Evolutionary conservation across 441 rosid species (phyloP).

Genomic region (Biscutella auriculata): DNA sequence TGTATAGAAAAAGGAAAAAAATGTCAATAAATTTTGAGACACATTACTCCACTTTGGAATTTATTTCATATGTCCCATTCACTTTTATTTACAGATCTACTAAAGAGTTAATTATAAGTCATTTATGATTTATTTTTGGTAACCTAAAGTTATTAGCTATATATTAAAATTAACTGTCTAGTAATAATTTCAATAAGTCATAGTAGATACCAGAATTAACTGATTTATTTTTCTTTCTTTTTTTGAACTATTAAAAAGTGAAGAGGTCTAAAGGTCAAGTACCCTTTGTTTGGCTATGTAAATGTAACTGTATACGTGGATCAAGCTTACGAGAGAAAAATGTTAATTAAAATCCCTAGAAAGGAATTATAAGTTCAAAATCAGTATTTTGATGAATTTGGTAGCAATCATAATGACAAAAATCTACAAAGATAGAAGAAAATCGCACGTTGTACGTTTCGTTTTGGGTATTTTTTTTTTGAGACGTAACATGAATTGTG

Average conservation of each 20-base stretch:
- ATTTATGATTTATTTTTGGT: neutral
- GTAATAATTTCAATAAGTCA: neutral
- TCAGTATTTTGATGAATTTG: neutral
- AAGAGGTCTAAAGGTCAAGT: conserved; percentile 2
- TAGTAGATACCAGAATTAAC: neutral
- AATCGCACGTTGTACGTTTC: conserved; percentile 9
- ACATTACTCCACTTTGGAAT: neutral
- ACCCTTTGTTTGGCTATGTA: no score
- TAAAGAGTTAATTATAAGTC: neutral
- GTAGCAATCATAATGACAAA: neutral
- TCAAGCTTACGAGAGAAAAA: neutral
- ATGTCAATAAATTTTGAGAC: neutral
- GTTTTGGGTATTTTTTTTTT: neutral
- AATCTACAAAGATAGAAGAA: neutral
- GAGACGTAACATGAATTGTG: conserved; percentile 18
- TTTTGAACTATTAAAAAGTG: neutral
- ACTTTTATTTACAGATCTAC: neutral
- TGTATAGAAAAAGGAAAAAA: neutral
- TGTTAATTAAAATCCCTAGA: neutral
- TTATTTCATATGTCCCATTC: neutral
- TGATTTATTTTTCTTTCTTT: no score
- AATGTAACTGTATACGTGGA: no score
- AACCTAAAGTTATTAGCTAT: neutral
- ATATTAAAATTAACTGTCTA: neutral
- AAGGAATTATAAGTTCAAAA: neutral